Conservation (phyloP, 768 basidiomycete species). For the Gloeophyllum trabeum region DNA sequence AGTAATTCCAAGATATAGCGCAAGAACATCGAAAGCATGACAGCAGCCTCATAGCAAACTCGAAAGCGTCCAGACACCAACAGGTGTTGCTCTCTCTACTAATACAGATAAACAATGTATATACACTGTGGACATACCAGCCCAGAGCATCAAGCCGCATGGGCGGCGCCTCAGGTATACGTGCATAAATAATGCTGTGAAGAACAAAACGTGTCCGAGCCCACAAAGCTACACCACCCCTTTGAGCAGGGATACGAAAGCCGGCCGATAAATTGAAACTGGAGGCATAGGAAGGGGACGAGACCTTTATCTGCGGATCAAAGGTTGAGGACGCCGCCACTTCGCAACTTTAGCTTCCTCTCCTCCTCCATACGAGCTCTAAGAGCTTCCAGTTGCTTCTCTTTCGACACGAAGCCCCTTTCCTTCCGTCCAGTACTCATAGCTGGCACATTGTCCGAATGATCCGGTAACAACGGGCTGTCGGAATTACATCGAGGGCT, state of each 20-base stretch:
- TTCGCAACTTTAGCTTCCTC: neutral
- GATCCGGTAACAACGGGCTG: constrained; percentile 5
- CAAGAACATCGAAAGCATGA: too few species aligned
- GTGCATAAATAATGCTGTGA: too few species aligned
- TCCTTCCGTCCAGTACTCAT: constrained; percentile 1
- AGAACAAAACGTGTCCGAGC: too few species aligned
- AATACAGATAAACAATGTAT: too few species aligned
- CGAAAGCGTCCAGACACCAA: too few species aligned
- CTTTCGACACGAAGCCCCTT: constrained; percentile 41
- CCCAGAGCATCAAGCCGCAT: too few species aligned
- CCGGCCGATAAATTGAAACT: neutral
- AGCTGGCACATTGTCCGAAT: constrained; percentile 1
- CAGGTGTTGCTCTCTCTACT: too few species aligned
- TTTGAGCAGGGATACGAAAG: neutral
- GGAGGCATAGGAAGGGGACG: neutral
- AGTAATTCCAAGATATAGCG: too few species aligned
- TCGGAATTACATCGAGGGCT: constrained; percentile 27
- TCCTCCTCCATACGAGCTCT: constrained; percentile 39
- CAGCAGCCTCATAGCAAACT: too few species aligned
- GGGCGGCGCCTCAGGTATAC: too few species aligned
- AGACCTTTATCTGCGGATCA: neutral
- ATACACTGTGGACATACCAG: too few species aligned
- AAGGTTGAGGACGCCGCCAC: neutral
- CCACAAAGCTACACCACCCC: neutral
- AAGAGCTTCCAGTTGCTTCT: constrained; percentile 57